Evolutionary conservation across 2,329 filamentous ascomycete species (phyloP), one percentile per base, ranked within the genome.

Genomic region (Talaromyces sp.): DNA sequence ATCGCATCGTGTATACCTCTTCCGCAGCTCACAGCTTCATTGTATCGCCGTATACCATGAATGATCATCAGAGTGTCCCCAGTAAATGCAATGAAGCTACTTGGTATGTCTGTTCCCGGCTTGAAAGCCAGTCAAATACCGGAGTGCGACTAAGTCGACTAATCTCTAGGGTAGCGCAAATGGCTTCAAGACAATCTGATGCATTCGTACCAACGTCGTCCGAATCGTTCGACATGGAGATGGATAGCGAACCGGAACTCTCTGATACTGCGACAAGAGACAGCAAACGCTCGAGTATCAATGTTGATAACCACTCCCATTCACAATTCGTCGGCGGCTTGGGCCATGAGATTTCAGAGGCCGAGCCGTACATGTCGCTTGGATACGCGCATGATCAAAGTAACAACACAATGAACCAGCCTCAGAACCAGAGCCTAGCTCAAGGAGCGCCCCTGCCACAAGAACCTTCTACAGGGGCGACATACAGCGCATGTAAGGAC

Each of bases 401-500:
- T 64, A 58, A 16, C 43, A 66, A 16, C 27, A 65, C 13, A 19
- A n/a, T 59, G 19, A 27, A 24, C 22, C 47, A 61, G 19, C 43
- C 56, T 31, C 11, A 65, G 37, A 14, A 57, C 16, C 58, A 65
- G 45, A 35, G 24, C 37, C 24, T 33, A 56, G 22, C 58, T 13
- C 65, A 56, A 19, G 58, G 10, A 16, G 31, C 22, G n/a, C 60
- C 27, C 22, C 52, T 67, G 11, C 70, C 69, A 4, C 67, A 68
- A 35, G 73, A 78, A 54, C 72, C 73, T 4, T 72, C 72, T 1
- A 75, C 73, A 11, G 74, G 73, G 24, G 66, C 69, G 31, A 66
- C 72, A 6, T 81, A 81, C 67, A 73, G 69, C 35, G 68, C 71
- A 6, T 76, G 77, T 52, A 78, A 69, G 31, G 80, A 81, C 66